Evolutionary conservation across 2,329 filamentous ascomycete genomes (phyloP).

Genomic region (Aspergillus sp.): DNA sequence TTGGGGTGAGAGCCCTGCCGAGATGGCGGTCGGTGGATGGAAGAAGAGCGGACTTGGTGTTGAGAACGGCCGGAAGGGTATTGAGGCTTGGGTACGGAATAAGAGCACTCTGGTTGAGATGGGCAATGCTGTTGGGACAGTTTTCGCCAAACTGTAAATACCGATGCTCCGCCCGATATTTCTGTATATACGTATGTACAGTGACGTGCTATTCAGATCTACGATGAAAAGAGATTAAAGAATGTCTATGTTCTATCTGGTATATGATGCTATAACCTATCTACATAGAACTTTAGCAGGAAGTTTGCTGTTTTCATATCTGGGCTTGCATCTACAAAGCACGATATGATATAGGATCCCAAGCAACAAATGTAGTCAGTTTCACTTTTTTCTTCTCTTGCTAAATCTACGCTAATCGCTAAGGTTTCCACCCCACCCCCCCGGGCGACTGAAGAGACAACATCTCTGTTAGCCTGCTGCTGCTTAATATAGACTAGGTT

Average conservation of each 20-base stretch:
- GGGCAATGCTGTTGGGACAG: slow-evolving; percentile 66
- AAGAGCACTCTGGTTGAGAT: slow-evolving; percentile 88
- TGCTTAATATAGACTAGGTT: not conserved
- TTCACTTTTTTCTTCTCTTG: too few relatives aligned
- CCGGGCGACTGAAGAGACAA: not conserved
- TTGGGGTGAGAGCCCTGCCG: slow-evolving; percentile 87
- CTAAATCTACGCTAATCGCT: too few relatives aligned
- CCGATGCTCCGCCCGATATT: not conserved
- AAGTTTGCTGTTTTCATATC: too few relatives aligned
- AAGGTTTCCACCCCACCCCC: too few relatives aligned
- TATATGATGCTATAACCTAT: too few relatives aligned
- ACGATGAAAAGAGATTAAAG: not conserved
- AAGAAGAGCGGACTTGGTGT: slow-evolving; percentile 86
- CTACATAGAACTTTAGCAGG: too few relatives aligned
- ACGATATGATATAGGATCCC: too few relatives aligned
- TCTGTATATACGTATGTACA: not conserved
- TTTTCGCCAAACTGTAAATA: slow-evolving; percentile 68
- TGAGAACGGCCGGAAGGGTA: slow-evolving; percentile 77
- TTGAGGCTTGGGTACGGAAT: slow-evolving; percentile 80
- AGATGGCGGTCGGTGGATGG: slow-evolving; percentile 92
- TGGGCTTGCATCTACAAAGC: too few relatives aligned
- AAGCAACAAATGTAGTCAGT: too few relatives aligned
- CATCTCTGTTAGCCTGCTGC: not conserved
- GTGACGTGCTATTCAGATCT: too few relatives aligned
- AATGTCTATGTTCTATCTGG: too few relatives aligned